A percentile compares a stretch with the other conserved stretches of the same genome.
Conservation (phyloP, 352 stramenopile genomes). For the Globisporangium spinosum region DNA sequence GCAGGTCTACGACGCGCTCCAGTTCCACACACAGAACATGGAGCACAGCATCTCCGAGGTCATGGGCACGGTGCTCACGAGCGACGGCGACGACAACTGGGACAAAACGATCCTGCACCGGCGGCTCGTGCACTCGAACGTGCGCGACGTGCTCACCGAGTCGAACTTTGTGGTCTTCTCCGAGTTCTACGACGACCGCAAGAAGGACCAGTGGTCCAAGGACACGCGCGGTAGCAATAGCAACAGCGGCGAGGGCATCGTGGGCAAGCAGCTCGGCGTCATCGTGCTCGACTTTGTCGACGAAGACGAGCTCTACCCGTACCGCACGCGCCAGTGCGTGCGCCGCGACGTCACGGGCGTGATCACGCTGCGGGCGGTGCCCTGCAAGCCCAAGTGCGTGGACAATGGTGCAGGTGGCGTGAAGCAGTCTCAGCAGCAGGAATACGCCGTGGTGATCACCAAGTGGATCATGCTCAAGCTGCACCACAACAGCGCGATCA, state of each 20-base stretch:
- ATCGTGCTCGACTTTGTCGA: conserved; percentile 30
- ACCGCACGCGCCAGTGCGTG: conserved; percentile 24
- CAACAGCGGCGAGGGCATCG: not conserved
- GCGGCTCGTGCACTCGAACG: conserved; percentile 15
- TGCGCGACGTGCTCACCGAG: conserved; percentile 19
- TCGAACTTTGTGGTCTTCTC: conserved; percentile 25
- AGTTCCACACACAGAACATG: conserved; percentile 18
- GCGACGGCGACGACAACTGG: conserved; percentile 19
- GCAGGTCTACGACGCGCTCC: conserved; percentile 17
- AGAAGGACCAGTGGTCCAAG: conserved; percentile 12
- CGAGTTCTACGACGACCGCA: conserved; percentile 12
- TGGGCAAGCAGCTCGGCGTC: conserved; percentile 22
- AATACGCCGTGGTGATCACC: conserved; percentile 20
- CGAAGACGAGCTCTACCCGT: conserved; percentile 37
- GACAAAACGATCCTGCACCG: conserved; percentile 26
- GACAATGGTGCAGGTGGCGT: not conserved
- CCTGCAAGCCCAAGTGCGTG: not conserved
- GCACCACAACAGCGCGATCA: conserved; percentile 15
- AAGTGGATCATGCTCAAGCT: conserved; percentile 21
- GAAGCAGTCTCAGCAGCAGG: not conserved
- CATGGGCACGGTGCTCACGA: conserved; percentile 19
- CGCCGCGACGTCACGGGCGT: conserved; percentile 28
- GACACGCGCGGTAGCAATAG: not conserved
- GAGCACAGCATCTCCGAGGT: conserved; percentile 15
- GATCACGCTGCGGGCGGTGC: conserved; percentile 15